Conservation (phyloP, 2,329 filamentous ascomycete species). For the Ilyonectria mors-panacis region DNA sequence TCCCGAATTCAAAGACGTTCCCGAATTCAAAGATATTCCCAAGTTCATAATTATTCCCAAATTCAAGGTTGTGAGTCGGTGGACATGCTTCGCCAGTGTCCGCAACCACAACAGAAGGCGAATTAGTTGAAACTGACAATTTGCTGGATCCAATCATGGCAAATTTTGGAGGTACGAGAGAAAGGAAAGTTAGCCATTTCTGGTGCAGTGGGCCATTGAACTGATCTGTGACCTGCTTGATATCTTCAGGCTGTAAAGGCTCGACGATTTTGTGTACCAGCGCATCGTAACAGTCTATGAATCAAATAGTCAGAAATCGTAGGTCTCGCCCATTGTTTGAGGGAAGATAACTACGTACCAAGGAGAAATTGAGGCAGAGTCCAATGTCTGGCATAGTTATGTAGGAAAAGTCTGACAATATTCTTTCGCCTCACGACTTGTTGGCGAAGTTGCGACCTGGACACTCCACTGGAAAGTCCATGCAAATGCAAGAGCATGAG, state of each 20-base stretch:
- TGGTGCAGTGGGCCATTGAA: background rate
- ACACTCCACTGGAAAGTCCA: background rate
- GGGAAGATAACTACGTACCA: background rate
- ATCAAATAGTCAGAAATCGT: background rate
- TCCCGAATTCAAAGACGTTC: background rate
- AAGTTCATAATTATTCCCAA: background rate
- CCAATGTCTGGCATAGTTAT: background rate
- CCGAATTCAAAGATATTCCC: background rate
- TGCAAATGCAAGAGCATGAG: background rate
- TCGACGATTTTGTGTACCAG: background rate
- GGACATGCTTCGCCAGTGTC: background rate
- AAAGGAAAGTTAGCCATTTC: background rate
- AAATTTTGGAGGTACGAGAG: background rate
- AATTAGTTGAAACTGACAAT: background rate
- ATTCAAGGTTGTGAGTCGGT: background rate
- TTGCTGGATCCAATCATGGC: background rate
- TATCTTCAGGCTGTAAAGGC: background rate
- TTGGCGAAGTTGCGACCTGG: background rate
- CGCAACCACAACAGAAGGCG: background rate
- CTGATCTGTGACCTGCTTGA: background rate
- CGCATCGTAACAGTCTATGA: background rate
- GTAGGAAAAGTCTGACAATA: background rate
- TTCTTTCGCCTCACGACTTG: background rate
- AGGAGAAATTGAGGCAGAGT: background rate
- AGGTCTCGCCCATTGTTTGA: background rate